phyloP scores from a whole-genome alignment of 768 basidiomycete species.

The Dioszegia aurantiaca region DNA sequence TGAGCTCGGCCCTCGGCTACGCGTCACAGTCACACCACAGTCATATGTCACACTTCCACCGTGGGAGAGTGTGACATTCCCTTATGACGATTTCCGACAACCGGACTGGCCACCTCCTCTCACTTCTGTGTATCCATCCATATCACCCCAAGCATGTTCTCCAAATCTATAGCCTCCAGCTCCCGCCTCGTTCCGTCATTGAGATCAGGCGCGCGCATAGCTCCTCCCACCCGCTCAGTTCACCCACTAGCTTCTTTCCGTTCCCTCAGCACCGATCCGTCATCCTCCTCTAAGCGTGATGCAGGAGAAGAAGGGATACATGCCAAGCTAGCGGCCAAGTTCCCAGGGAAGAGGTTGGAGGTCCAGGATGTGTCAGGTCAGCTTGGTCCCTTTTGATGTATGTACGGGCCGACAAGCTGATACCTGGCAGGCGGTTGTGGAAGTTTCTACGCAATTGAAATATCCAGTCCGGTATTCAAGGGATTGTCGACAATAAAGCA shows the following conservation, averaged over 20 bases:
- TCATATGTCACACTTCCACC: not conserved
- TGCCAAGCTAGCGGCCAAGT: constrained; percentile 68
- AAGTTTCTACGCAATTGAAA: constrained; percentile 89
- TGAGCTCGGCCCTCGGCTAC: not conserved
- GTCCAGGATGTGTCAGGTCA: constrained; percentile 95
- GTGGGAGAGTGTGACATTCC: not conserved
- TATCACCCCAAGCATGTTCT: not conserved
- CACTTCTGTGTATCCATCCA: not conserved
- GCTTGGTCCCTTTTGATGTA: no score
- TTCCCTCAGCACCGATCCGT: constrained; percentile 2
- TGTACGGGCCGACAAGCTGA: no score
- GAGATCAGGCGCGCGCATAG: not conserved
- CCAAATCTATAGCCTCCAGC: not conserved
- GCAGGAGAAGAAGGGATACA: constrained; percentile 70
- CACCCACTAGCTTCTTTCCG: not conserved
- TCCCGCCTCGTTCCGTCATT: not conserved
- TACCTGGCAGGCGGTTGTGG: constrained; percentile 81
- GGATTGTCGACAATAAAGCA: constrained; percentile 86
- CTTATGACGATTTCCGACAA: not conserved
- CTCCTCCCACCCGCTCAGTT: not conserved
- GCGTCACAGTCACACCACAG: not conserved
- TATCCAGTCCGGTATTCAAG: constrained; percentile 79
- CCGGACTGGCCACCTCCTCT: not conserved
- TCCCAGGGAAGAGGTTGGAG: constrained; percentile 73
- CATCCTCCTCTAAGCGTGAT: constrained; percentile 23